Evolutionary conservation across 371 early-diverging fungal genomes (phyloP), one percentile per base, ranked within the genome.

Genomic region (Saksenaea oblongispora): DNA sequence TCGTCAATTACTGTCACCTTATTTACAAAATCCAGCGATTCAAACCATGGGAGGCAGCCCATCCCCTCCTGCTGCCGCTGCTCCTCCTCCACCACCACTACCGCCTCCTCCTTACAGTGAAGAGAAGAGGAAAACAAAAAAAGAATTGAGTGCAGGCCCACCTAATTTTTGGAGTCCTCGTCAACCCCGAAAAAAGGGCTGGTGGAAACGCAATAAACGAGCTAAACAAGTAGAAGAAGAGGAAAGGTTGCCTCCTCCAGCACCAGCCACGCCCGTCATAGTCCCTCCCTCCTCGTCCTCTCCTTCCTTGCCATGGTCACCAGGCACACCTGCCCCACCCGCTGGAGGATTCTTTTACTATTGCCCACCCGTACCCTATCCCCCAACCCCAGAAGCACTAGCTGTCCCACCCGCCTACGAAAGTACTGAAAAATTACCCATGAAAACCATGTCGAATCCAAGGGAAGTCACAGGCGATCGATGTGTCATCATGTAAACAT

Each of bases 401-500:
- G n/a, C 51, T 11, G 22, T 47, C 22, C 51, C 51, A 9, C 51
- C 51, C 24, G 27, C 51, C 5, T 47, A 47, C 11, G 22, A n/a
- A 22, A n/a, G 22, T 10, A 22, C 11, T 22, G 51, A 3, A 47
- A 22, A 47, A 10, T 7, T 7, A 22, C 51, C 51, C 5, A 47
- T 22, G 2, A n/a, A 47, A 22, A 47, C 51, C 10, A 10, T 47
- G 2, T 47, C 51, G 17, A 47, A 47, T 47, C 51, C 51, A 22
- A 47, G 51, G 22, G 51, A 47, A 47, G 22, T 47, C 11, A 22
- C 51, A n/a, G 24, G 51, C 2, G 51, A 47, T 47, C 51, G 51
- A 47, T 47, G 51, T 47, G 22, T 47, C 11, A 47, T 47, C 10
- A 47, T 47, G 51, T 47, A 47, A 47, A 47, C n/a, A n/a, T n/a